Evolutionary conservation across 2,329 filamentous ascomycete species (phyloP).

Genomic region (Bimuria novae-zelandiae): DNA sequence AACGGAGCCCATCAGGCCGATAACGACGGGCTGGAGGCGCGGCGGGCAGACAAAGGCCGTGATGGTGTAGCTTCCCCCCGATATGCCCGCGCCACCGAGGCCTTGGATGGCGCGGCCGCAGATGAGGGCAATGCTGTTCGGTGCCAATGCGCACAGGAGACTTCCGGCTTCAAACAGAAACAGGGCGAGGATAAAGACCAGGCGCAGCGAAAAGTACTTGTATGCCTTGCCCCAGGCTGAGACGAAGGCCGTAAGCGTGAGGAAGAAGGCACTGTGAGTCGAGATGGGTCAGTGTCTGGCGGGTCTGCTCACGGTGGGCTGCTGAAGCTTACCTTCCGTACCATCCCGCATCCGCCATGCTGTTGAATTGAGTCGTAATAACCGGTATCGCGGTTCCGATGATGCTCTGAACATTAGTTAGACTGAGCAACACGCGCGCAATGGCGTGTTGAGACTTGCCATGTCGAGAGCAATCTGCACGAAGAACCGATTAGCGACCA

Average conservation of each 20-base stretch:
- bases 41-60: background rate
- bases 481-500: too few species aligned
- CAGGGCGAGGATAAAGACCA: constrained; percentile 38
- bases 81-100: constrained; percentile 44
- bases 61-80: constrained; percentile 30
- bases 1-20: background rate
- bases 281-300: background rate
- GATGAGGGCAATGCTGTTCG: constrained; percentile 40
- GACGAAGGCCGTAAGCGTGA: constrained; percentile 51
- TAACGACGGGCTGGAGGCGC: background rate
- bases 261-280: constrained; percentile 42
- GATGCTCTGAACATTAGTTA: background rate
- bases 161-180: constrained; percentile 60
- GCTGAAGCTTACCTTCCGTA: background rate
- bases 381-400: background rate
- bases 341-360: background rate
- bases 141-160: constrained; percentile 52
- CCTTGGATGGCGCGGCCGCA: constrained; percentile 46
- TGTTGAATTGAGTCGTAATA: background rate
- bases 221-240: constrained; percentile 50
- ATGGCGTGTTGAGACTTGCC: background rate
- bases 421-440: background rate
- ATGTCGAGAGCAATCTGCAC: background rate
- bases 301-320: background rate
- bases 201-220: constrained; percentile 49